A percentile compares a stretch with the other conserved stretches of the same genome.
phyloP scores from a whole-genome alignment of 148 eudicot genomes.

The Polygonum maritimum region DNA sequence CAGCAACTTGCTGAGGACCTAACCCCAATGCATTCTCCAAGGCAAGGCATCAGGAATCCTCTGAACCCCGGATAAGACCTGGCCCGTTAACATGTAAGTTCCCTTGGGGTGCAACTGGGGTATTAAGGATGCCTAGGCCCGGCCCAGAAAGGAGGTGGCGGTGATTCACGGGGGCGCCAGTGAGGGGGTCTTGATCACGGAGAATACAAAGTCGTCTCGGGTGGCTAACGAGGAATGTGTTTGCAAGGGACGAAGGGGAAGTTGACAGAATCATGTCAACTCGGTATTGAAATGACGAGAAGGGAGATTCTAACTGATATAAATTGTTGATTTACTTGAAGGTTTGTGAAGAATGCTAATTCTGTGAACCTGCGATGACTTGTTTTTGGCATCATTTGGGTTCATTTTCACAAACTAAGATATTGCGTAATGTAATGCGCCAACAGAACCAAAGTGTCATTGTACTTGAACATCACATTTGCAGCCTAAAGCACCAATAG shows the following conservation, averaged over 20 bases:
- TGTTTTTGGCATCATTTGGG: neutral
- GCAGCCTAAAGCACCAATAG: neutral
- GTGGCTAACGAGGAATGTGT: slow-evolving; percentile 26
- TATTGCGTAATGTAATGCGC: no score
- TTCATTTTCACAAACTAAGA: no score
- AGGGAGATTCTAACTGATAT: no score
- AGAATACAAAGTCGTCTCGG: slow-evolving; percentile 48
- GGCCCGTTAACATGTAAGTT: slow-evolving; percentile 58
- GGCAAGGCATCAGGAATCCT: slow-evolving; percentile 45
- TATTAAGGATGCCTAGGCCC: slow-evolving; percentile 59
- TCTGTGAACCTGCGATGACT: neutral
- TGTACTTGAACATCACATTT: neutral
- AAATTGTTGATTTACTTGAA: neutral
- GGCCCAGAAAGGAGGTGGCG: slow-evolving; percentile 44
- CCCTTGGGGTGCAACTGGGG: slow-evolving; percentile 80
- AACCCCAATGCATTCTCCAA: slow-evolving; percentile 72
- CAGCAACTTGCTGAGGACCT: no score
- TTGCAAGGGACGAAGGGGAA: slow-evolving; percentile 33
- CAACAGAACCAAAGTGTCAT: neutral
- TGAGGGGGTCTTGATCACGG: slow-evolving; percentile 32
- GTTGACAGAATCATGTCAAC: slow-evolving; percentile 34
- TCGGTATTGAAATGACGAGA: neutral
- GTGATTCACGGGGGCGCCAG: slow-evolving; percentile 19
- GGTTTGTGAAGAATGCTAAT: neutral
- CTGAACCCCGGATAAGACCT: slow-evolving; percentile 58